Conservation (phyloP, 108 stramenopile genomes). For the Stephanodiscus triporus region DNA sequence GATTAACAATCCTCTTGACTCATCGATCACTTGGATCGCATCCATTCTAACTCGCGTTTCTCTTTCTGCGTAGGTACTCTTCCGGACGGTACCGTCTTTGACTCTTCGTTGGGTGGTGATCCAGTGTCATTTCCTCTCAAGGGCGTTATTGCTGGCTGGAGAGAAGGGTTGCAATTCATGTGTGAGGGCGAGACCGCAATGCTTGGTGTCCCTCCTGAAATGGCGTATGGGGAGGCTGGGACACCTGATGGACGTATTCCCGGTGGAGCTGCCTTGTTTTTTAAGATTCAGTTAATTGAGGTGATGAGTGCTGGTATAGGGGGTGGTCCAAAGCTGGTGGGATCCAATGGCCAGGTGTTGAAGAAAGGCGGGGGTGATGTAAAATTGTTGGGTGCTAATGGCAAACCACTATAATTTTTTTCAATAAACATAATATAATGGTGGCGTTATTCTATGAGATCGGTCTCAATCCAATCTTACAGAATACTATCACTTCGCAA, state of each 20-base stretch:
- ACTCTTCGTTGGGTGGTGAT: conserved; percentile 75
- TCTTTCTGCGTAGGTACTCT: conserved; percentile 52
- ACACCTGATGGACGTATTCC: conserved; percentile 86
- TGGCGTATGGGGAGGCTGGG: conserved; percentile 77
- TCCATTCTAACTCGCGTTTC: background rate
- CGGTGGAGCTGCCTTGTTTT: conserved; percentile 83
- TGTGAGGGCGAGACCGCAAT: conserved; percentile 88
- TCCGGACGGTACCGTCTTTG: conserved; percentile 87
- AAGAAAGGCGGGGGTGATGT: conserved; percentile 41
- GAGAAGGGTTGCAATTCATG: conserved; percentile 76
- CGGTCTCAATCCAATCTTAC: background rate
- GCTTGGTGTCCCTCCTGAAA: conserved; percentile 82
- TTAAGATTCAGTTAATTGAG: conserved; percentile 86
- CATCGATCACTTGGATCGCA: background rate
- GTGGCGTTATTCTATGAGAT: background rate
- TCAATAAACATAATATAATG: no score
- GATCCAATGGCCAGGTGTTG: conserved; percentile 67
- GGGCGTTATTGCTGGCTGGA: conserved; percentile 80
- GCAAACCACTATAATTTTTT: conserved; percentile 58
- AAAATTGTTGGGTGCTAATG: conserved; percentile 72
- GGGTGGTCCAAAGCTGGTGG: conserved; percentile 67
- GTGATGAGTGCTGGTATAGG: conserved; percentile 76
- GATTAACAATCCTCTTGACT: background rate
- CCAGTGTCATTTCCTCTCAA: conserved; percentile 75
- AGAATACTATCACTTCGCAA: conserved; percentile 3